Conservation (phyloP, 1,284 basidiomycete species). For the Rhizoctonia solani region DNA sequence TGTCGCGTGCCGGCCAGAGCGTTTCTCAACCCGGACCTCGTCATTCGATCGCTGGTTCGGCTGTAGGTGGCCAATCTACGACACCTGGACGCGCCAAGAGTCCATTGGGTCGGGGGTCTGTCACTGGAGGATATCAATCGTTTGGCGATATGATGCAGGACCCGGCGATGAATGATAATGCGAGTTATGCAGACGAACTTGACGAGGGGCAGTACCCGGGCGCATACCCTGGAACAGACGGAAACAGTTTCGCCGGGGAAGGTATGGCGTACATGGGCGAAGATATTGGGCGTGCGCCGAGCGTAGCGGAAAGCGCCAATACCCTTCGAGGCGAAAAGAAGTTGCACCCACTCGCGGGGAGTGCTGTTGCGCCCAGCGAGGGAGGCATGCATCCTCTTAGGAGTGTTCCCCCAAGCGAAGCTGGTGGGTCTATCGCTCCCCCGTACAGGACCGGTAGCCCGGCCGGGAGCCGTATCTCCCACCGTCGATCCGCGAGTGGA, state of each 20-base stretch:
- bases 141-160: slow-evolving; percentile 14
- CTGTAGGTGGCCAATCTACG: slow-evolving; percentile 9
- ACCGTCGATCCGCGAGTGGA: slow-evolving; percentile 9
- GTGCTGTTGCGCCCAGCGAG: slow-evolving; percentile 17
- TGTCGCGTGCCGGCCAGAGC: neutral
- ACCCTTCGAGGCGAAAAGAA: slow-evolving; percentile 9
- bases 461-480: slow-evolving; percentile 14
- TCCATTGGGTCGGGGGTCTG: slow-evolving; percentile 16
- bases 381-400: slow-evolving; percentile 9
- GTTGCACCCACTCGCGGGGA: slow-evolving; percentile 9
- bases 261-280: slow-evolving; percentile 24
- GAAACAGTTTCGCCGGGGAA: slow-evolving; percentile 24
- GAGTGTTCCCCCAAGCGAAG: slow-evolving; percentile 8
- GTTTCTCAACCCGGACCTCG: slow-evolving; percentile 16
- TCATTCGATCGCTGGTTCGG: slow-evolving; percentile 24
- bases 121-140: slow-evolving; percentile 22
- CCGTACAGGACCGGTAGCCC: slow-evolving; percentile 21
- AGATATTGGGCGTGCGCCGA: slow-evolving; percentile 18
- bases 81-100: slow-evolving; percentile 27
- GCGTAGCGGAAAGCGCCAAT: slow-evolving; percentile 20
- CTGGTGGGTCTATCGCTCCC: neutral
- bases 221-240: slow-evolving; percentile 12
- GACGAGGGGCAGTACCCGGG: neutral
- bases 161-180: neutral
- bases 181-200: neutral